These are phyloP conservation scores for Pestalotiopsis sp. DNA, from an alignment of 2,329 filamentous ascomycete species.

Conservation along the genomic window DNA sequence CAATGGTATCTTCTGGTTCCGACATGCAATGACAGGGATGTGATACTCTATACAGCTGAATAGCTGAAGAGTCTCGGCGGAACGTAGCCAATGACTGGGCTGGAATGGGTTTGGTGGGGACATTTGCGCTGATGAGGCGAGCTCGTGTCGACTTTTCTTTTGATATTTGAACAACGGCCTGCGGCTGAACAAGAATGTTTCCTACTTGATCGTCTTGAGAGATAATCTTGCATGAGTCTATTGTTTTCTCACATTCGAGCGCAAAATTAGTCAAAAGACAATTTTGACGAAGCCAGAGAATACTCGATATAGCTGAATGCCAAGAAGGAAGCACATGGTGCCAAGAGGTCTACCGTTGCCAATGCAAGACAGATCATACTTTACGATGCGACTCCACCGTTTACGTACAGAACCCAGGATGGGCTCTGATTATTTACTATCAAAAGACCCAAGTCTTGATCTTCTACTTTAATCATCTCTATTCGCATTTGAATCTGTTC, in stretches of 20 bases:
- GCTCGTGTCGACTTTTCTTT: neutral
- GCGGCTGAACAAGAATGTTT: neutral
- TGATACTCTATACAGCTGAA: conserved; percentile 12
- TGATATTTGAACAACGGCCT: neutral
- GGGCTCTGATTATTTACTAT: too few relatives aligned
- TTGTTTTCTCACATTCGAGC: neutral
- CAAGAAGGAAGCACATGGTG: neutral
- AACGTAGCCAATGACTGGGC: neutral
- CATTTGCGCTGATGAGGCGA: neutral
- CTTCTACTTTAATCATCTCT: neutral
- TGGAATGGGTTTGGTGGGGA: neutral
- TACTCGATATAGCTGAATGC: conserved; percentile 12
- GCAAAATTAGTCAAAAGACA: neutral
- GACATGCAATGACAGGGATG: neutral
- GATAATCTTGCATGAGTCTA: neutral
- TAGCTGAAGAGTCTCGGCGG: neutral
- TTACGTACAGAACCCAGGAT: too few relatives aligned
- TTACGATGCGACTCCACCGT: too few relatives aligned
- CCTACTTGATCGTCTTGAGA: neutral
- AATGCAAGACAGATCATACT: too few relatives aligned
- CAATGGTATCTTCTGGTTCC: neutral
- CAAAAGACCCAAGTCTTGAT: neutral
- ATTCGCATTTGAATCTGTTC: neutral
- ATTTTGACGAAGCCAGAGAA: neutral
- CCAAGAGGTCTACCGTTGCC: neutral